Evolutionary conservation across 2,329 filamentous ascomycete genomes (phyloP), one percentile per base, ranked within the genome.

Genomic region (Alternaria sp.): DNA sequence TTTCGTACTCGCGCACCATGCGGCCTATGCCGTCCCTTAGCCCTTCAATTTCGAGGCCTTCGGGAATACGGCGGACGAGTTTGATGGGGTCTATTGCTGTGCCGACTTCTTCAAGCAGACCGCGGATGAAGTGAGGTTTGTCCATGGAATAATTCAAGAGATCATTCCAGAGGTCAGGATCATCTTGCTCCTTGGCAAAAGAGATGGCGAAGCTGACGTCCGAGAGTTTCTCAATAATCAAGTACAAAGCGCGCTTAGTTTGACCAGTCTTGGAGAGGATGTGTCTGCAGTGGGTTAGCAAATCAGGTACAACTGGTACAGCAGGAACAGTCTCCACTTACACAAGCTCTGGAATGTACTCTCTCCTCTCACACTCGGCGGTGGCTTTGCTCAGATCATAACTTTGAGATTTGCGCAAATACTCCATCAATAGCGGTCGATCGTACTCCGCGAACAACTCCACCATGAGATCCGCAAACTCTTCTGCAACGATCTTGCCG

Each of bases 111-210:
- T 97, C 93, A 0, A 99, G 87, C 4, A 99, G 83, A 0, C 92
- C 94, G 12, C 92, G 90, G 67, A 99, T 98, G 80, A 99, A 99
- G 41, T 88, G 88, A 1, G 95, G 95, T 74, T 97, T 97, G 80
- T 97, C 93, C 95, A 99, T 98, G 62, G 91, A 94, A 78, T 98
- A 98, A 69, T 94, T 89, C 6, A 99, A 86, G 7, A 99, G 84
- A 72, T 98, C 94, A 65, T 97, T 91, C 95, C 95, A 99, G 0
- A 99, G 85, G 69, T 97, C 94, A 0, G 90, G 89, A 70, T 97
- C 94, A 64, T 95, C 89, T 74, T 98, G 93, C 63, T 94, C 90
- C 77, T 97, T 97, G 54, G 93, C 94, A 72, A 99, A 99, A 1
- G 90, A 87, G 68, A 99, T 99, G 8, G 95, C 95, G 68, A 95